phyloP scores from a whole-genome alignment of 768 basidiomycete species.

The Butyriboletus loyo region DNA sequence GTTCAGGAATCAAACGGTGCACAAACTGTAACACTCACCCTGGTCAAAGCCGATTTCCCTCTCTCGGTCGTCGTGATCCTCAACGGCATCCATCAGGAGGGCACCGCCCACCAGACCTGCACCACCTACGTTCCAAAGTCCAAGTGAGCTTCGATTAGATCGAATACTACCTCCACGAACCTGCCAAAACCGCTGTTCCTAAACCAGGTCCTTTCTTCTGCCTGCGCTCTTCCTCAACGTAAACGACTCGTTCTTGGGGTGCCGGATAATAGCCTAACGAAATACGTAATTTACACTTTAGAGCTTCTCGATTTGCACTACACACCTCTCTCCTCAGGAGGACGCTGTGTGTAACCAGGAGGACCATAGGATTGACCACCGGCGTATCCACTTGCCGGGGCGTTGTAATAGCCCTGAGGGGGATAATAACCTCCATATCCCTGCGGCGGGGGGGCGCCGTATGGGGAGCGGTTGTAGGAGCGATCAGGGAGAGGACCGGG shows the following conservation, averaged over 20 bases:
- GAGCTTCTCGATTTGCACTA: neutral
- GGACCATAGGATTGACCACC: conserved; percentile 7
- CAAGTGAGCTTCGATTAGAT: conserved; percentile 1
- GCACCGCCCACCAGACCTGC: conserved; percentile 66
- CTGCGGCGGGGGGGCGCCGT: conserved; percentile 18
- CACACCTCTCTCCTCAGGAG: conserved; percentile 22
- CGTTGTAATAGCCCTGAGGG: conserved; percentile 16
- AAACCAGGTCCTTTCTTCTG: conserved; percentile 50
- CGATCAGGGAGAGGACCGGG: conserved; percentile 42
- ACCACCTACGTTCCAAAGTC: conserved; percentile 39
- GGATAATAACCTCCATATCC: conserved; percentile 21
- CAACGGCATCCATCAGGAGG: conserved; percentile 50
- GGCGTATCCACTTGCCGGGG: conserved; percentile 14
- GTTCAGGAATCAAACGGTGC: conserved; percentile 3
- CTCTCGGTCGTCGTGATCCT: conserved; percentile 37
- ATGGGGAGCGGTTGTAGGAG: conserved; percentile 31
- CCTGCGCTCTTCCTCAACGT: conserved; percentile 36
- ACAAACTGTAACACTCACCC: conserved; percentile 26
- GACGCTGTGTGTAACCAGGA: neutral
- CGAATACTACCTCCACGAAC: conserved; percentile 29
- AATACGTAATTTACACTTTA: conserved; percentile 2
- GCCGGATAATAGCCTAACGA: conserved; percentile 32
- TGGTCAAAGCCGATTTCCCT: conserved; percentile 34
- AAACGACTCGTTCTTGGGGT: conserved; percentile 29
- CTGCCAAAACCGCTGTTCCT: conserved; percentile 46